Evolutionary conservation across 352 stramenopile species (phyloP), one percentile per base, ranked within the genome.

Genomic region (Aphanomyces astaci): DNA sequence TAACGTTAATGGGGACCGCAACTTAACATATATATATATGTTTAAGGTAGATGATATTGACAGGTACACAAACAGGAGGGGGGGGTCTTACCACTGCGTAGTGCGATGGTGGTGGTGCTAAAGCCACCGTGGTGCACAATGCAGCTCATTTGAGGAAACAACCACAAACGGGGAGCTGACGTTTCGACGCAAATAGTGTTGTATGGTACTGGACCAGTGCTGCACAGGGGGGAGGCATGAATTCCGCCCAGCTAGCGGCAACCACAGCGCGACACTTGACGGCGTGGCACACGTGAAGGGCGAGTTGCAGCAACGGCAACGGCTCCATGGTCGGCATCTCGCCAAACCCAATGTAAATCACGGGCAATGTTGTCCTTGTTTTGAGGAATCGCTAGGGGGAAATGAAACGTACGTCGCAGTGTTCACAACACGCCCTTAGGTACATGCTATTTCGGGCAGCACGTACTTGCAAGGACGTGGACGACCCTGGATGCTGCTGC

Each of bases 261-360:
- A 64, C 13, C 7, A 64, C 43, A 3, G 19, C 22, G 11, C 31
- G 36, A 24, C 3, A 46, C 11, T 49, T 54, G 28, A 30, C 56
- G 17, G 17, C 4, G 22, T 22, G 13, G 19, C 19, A 46, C n/a
- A 64, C 56, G 57, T 64, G 15, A 31, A 52, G 19, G 15, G 56
- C 56, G 15, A 64, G 25, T 24, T 64, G 36, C 15, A 64, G 24
- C 25, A 64, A n/a, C 17, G 13, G 17, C 13, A 46, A 22, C 19
- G 56, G 28, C 15, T 46, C 24, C 4, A 17, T 17, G 36, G 33
- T 36, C 24, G 56, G 56, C 56, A 64, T 64, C n/a, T 11, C 28
- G 10, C 56, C 56, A 64, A 64, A 64, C 30, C 56, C 28, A 57
- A 64, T 64, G 30, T 46, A 64, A 25, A 64, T 64, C 5, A 52